Conservation (phyloP, 768 basidiomycete species). For the Gloeostereum incarnatum region DNA sequence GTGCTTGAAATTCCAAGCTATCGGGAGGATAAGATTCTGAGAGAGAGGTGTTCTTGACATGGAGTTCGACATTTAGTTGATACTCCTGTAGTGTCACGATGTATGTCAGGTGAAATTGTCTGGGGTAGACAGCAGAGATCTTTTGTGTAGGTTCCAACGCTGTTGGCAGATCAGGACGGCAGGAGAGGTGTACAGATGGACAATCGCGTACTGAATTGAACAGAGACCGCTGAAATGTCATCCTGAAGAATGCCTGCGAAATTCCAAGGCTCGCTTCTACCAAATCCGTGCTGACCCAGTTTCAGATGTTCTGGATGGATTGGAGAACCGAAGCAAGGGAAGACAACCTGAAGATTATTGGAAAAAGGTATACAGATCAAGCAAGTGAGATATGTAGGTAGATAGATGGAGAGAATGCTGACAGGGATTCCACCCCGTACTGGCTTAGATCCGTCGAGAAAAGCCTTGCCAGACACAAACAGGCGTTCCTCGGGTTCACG, state of each 20-base stretch:
- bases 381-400: too few species aligned
- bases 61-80: constrained; percentile 69
- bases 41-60: constrained; percentile 64
- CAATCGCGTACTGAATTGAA: constrained; percentile 56
- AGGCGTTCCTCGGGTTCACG: constrained; percentile 50
- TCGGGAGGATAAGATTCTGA: constrained; percentile 26
- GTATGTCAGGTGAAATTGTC: constrained; percentile 66
- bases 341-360: constrained; percentile 36
- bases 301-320: constrained; percentile 60
- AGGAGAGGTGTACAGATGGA: background rate
- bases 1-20: constrained; percentile 77
- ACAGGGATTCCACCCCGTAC: constrained; percentile 45
- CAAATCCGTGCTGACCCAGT: constrained; percentile 88
- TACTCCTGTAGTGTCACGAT: constrained; percentile 72
- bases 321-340: constrained; percentile 87
- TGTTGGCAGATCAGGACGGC: constrained; percentile 13
- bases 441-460: constrained; percentile 68
- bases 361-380: too few species aligned
- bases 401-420: too few species aligned
- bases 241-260: constrained; percentile 58
- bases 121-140: constrained; percentile 51
- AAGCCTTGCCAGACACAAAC: constrained; percentile 76
- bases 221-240: constrained; percentile 62
- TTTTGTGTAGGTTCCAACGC: constrained; percentile 55
- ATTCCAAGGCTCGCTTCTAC: constrained; percentile 67